These are phyloP conservation scores for Cyberlindnera maritima DNA, from an alignment of 805 yeast genomes.

Conservation along the genomic window DNA sequence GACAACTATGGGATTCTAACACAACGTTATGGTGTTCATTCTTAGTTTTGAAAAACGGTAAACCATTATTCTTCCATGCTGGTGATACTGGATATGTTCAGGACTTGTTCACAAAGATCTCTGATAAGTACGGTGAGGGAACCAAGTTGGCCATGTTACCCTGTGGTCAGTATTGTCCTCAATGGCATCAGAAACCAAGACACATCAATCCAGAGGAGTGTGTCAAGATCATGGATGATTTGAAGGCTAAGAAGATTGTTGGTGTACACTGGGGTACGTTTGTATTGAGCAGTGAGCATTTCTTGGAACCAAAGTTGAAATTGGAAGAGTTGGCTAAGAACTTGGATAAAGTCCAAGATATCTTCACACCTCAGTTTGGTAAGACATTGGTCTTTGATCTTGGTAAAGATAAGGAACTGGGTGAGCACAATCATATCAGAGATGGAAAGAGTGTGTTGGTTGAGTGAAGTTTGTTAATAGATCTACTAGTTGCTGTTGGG, in stretches of 20 bases:
- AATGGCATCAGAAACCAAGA: slow-evolving; percentile 90
- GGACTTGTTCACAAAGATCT: slow-evolving; percentile 68
- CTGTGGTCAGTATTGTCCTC: slow-evolving; percentile 93
- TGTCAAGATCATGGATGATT: slow-evolving; percentile 58
- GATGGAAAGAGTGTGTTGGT: slow-evolving; percentile 32
- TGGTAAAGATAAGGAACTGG: slow-evolving; percentile 11
- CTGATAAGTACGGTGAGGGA: slow-evolving; percentile 56
- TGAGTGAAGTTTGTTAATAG: slow-evolving; percentile 12
- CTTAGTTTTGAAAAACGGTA: slow-evolving; percentile 59
- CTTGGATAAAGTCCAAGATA: slow-evolving; percentile 36
- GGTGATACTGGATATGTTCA: slow-evolving; percentile 93
- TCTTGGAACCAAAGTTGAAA: slow-evolving; percentile 72
- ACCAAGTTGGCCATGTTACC: slow-evolving; percentile 73
- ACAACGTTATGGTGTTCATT: slow-evolving; percentile 87
- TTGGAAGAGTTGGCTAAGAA: slow-evolving; percentile 49
- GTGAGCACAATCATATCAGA: slow-evolving; percentile 24
- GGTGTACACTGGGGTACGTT: slow-evolving; percentile 99
- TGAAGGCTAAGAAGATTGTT: slow-evolving; percentile 59
- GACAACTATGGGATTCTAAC: slow-evolving; percentile 78
- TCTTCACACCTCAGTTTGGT: slow-evolving; percentile 74
- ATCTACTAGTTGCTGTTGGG: no score
- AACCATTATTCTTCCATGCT: slow-evolving; percentile 81
- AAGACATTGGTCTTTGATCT: slow-evolving; percentile 52
- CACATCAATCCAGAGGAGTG: slow-evolving; percentile 85
- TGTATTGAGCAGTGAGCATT: slow-evolving; percentile 82